A percentile compares a stretch with the other conserved stretches of the same genome.
Conservation (phyloP, 495 filamentous ascomycete genomes). For the Neurospora sp. region DNA sequence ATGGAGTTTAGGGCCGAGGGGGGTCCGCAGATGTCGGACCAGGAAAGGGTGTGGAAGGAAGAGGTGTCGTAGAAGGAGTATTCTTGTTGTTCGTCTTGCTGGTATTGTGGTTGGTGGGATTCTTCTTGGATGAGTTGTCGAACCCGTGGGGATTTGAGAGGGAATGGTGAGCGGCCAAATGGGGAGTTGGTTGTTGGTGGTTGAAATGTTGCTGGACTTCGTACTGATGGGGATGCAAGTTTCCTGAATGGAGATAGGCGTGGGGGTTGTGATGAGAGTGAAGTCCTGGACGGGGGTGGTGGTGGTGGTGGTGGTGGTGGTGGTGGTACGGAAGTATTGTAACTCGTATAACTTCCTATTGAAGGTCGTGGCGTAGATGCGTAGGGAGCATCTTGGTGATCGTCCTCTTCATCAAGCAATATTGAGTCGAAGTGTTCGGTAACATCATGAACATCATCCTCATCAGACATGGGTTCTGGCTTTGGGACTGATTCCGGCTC, state of each 20-base stretch:
- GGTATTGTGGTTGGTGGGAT: neutral
- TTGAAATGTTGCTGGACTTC: neutral
- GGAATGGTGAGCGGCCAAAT: neutral
- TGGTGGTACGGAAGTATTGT: neutral
- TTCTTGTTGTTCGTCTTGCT: neutral
- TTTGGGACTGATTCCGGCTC: neutral
- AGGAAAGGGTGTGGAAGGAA: slow-evolving; percentile 31
- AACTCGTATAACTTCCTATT: neutral
- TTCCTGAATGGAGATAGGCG: neutral
- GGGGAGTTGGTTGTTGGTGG: neutral
- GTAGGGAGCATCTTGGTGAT: neutral
- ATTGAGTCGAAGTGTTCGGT: neutral
- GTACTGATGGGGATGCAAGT: neutral
- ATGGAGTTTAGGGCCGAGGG: slow-evolving; percentile 34
- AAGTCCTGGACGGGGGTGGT: neutral
- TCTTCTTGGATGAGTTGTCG: neutral
- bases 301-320: neutral
- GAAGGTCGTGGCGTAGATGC: neutral
- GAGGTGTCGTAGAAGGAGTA: slow-evolving; percentile 1
- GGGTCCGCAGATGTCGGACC: slow-evolving; percentile 37
- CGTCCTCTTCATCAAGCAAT: neutral
- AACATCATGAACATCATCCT: neutral
- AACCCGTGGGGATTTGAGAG: neutral
- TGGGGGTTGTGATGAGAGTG: neutral
- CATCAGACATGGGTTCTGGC: neutral